Evolutionary conservation across 2,329 filamentous ascomycete species (phyloP).

Genomic region (Orbilia blumenaviensis): DNA sequence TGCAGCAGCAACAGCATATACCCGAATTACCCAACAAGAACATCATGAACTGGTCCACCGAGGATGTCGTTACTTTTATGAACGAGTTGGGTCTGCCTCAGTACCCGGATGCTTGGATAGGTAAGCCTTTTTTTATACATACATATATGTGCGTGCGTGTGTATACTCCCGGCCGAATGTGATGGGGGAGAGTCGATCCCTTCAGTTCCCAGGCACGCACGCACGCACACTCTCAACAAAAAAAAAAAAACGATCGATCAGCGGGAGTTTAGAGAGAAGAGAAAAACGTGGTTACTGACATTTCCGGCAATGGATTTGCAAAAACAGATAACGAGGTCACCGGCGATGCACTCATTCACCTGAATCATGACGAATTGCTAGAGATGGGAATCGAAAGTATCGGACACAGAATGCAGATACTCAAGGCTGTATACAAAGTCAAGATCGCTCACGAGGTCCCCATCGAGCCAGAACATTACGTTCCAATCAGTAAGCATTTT

Average conservation of each 20-base stretch:
- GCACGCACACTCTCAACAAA: too few relatives aligned
- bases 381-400: constrained; percentile 93
- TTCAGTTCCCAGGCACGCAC: background rate
- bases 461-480: constrained; percentile 90
- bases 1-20: too few relatives aligned
- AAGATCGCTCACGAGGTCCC: constrained; percentile 93
- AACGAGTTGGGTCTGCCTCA: constrained; percentile 79
- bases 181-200: constrained; percentile 30
- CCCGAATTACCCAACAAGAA: constrained; percentile 70
- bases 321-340: constrained; percentile 93
- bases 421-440: constrained; percentile 95
- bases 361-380: constrained; percentile 92
- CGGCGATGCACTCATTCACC: constrained; percentile 85
- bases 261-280: too few relatives aligned
- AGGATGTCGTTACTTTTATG: constrained; percentile 91
- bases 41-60: constrained; percentile 81
- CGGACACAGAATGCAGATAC: constrained; percentile 89
- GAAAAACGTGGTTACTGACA: constrained; percentile 12
- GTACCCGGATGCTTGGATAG: constrained; percentile 83
- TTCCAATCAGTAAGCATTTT: constrained; percentile 88
- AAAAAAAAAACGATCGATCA: too few relatives aligned
- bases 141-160: background rate
- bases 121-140: constrained; percentile 69
- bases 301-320: constrained; percentile 39
- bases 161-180: constrained; percentile 1